A percentile compares a stretch with the other conserved stretches of the same genome.
Conservation (phyloP, 192 early-diverging fungal genomes). For the Coemansia interrupta region DNA sequence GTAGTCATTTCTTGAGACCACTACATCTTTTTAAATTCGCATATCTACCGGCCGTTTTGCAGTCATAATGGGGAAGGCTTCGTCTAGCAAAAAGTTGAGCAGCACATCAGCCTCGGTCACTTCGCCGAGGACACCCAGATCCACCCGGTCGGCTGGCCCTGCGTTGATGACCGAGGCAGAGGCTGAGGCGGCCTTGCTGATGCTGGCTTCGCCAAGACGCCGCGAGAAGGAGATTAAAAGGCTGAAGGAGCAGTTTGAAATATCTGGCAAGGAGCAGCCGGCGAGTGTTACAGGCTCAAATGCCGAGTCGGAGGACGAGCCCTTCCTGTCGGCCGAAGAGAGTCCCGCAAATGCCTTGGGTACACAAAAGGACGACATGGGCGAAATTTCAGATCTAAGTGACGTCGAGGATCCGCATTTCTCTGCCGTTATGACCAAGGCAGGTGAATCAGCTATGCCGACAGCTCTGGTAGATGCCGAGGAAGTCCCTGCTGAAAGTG, state of each 20-base stretch:
- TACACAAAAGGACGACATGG: background rate
- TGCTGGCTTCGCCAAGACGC: background rate
- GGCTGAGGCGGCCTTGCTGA: background rate
- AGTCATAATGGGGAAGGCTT: no score
- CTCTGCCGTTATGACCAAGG: constrained; percentile 34
- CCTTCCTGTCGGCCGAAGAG: no score
- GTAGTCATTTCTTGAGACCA: no score
- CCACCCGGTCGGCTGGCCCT: background rate
- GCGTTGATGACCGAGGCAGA: background rate
- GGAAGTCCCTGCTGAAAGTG: constrained; percentile 23
- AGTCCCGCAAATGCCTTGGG: no score
- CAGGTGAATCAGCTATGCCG: constrained; percentile 25
- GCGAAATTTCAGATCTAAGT: constrained; percentile 49
- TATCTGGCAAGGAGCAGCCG: background rate
- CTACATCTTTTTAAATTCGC: background rate
- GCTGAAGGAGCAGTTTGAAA: background rate
- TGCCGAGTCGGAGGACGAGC: background rate
- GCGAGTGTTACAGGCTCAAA: background rate
- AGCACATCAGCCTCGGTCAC: background rate
- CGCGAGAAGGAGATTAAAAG: background rate
- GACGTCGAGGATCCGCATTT: constrained; percentile 49
- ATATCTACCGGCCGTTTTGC: background rate
- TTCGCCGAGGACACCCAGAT: background rate
- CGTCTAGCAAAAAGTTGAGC: no score
- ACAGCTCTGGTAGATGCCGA: constrained; percentile 15